Percentiles rank a stretch among this genome's conserved stretches.
These are phyloP conservation scores for Geranium rotundifolium DNA, from an alignment of 345 rosid genomes.

Conservation along the genomic window DNA sequence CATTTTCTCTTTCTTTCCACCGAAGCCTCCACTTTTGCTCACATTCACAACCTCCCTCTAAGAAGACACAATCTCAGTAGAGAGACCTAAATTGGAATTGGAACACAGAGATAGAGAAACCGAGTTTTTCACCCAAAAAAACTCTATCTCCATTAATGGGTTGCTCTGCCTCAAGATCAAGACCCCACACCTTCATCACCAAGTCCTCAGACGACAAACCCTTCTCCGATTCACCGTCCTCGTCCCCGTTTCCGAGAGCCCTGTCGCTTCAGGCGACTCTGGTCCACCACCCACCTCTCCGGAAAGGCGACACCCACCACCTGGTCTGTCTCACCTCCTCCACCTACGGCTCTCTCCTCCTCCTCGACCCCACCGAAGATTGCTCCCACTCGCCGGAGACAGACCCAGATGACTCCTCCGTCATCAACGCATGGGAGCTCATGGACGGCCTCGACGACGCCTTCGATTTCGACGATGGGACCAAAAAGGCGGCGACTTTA, in stretches of 20 bases:
- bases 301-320: constrained; percentile 20
- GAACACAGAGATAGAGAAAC: neutral
- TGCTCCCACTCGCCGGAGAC: neutral
- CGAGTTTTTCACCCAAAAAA: too few relatives aligned
- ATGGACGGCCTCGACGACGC: constrained; percentile 20
- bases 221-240: neutral
- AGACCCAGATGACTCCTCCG: constrained; percentile 6
- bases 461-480: constrained; percentile 5
- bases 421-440: constrained; percentile 23
- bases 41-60: neutral
- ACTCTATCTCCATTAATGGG: constrained; percentile 10
- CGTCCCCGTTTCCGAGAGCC: constrained; percentile 8
- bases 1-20: neutral
- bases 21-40: neutral
- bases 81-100: too few relatives aligned
- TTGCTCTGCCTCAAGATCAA: constrained; percentile 15
- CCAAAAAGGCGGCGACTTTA: neutral
- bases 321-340: constrained; percentile 25
- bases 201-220: constrained; percentile 11
- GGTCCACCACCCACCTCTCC: constrained; percentile 20
- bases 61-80: too few relatives aligned
- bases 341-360: constrained; percentile 23
- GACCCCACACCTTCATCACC: constrained; percentile 12
- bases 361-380: constrained; percentile 6
- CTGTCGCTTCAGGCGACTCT: constrained; percentile 12